Percentiles rank a stretch among this genome's conserved stretches.
Evolutionary conservation across 805 yeast genomes (phyloP).

Genomic region (Jamesozyma piceae): DNA sequence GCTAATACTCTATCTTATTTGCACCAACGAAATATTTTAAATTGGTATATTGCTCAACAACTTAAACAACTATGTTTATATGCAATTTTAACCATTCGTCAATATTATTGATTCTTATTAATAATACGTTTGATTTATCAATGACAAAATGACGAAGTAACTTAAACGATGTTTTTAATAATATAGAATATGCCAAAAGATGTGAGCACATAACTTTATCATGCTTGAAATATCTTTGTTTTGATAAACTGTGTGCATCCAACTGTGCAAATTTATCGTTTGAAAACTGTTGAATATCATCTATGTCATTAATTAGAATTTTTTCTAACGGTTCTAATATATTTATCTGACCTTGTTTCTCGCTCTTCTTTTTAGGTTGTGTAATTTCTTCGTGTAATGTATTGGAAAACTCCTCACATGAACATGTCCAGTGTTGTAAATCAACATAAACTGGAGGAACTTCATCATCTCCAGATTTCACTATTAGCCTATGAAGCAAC

Average conservation of each 20-base stretch:
- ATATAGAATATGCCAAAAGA: conserved; percentile 24
- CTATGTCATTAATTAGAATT: conserved; percentile 11
- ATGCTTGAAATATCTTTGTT: conserved; percentile 19
- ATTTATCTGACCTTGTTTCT: neutral
- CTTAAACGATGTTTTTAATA: conserved; percentile 15
- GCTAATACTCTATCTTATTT: too few species aligned
- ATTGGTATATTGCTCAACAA: too few species aligned
- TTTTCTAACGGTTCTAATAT: neutral
- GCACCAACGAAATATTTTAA: too few species aligned
- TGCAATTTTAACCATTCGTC: conserved; percentile 32
- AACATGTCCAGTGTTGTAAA: conserved; percentile 26
- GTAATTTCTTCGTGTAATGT: conserved; percentile 12
- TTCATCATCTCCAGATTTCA: conserved; percentile 13
- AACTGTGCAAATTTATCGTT: conserved; percentile 24
- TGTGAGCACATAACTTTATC: conserved; percentile 28
- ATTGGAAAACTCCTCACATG: conserved; percentile 26
- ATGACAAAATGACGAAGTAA: conserved; percentile 19
- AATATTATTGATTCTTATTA: conserved; percentile 19
- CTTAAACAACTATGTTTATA: too few species aligned
- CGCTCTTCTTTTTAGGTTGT: neutral
- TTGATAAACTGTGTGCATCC: conserved; percentile 21
- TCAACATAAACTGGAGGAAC: conserved; percentile 24
- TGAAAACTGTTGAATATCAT: conserved; percentile 15
- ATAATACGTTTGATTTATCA: conserved; percentile 14
- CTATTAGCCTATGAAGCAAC: conserved; percentile 17